Evolutionary conservation across 805 yeast genomes (phyloP), one percentile per base, ranked within the genome.

Genomic region (Suhomyces sp.): DNA sequence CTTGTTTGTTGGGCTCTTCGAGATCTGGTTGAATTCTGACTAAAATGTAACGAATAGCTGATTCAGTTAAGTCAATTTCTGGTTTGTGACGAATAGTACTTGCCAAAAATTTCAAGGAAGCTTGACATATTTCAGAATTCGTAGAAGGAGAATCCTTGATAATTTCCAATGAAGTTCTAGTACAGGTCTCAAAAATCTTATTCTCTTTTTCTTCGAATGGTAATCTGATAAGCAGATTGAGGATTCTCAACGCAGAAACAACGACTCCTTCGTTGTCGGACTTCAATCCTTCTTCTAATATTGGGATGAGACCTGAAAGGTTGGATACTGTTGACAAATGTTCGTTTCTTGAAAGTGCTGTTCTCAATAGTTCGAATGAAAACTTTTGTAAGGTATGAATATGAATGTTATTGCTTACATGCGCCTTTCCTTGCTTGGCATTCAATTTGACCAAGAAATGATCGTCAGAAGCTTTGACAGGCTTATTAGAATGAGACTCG

Each of bases 1-100:
- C 91, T 67, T 93, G 97, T 57, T 86, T 82, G 59, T 82, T 86
- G 9, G 97, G 97, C 60, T 93, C 97, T 62, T 88, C 91, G 55
- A 94, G 73, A 70, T 94, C 98, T 1, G 97, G 96, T 64, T 82
- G 83, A 44, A 94, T 73, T 58, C 88, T 79, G 9, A 82, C 81
- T 56, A 94, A 71, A 23, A 93, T 73, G 64, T 87, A 90, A 51
- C 88, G 85, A 36, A 91, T 66, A 0, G 96, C 90, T 2, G 83
- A 73, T 31, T 85, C 87, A 59, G 87, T 88, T 59, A 91, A 67
- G 47, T 81, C 74, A 44, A 90, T 73, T 49, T 85, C 85, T 4
- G 81, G 79, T 61, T 83, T 85, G 59, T 86, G 85, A 60, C 93
- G 82, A 45, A 93, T 76, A 17, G 90, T 78, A 1, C 87, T 74